A percentile compares a stretch with the other conserved stretches of the same genome.
These are phyloP conservation scores for Melampsora americana DNA, from an alignment of 1,284 basidiomycete genomes.

Conservation along the genomic window DNA sequence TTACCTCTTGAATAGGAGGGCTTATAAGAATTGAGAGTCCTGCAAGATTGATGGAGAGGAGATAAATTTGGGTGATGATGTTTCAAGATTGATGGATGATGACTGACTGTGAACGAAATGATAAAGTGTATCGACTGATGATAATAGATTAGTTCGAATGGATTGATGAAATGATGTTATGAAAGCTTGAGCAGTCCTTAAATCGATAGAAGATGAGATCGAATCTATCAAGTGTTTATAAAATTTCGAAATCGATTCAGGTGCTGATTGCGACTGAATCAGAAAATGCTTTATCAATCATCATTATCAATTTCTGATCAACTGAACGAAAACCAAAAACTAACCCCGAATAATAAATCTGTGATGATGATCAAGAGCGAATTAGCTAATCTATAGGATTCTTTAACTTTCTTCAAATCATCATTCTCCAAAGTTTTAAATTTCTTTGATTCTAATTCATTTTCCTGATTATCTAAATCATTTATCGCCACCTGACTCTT, in stretches of 20 bases:
- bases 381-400: neutral
- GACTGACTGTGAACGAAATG: neutral
- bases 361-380: constrained; percentile 5
- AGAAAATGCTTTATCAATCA: neutral
- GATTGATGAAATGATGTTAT: constrained; percentile 1
- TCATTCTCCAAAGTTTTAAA: neutral
- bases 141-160: neutral
- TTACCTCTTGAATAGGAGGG: neutral
- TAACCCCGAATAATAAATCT: neutral
- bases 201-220: constrained; percentile 11
- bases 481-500: neutral
- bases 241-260: constrained; percentile 2
- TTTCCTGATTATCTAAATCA: neutral
- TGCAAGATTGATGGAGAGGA: no score
- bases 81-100: neutral
- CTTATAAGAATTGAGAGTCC: no score
- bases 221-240: neutral
- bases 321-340: neutral
- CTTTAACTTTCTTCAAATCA: neutral
- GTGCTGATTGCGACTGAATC: neutral
- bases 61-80: no score
- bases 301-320: no score
- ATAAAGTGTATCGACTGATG: neutral
- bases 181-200: neutral
- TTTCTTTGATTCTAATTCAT: neutral